Conservation (phyloP, 257 asterid species). For the Prunella vulgaris region DNA sequence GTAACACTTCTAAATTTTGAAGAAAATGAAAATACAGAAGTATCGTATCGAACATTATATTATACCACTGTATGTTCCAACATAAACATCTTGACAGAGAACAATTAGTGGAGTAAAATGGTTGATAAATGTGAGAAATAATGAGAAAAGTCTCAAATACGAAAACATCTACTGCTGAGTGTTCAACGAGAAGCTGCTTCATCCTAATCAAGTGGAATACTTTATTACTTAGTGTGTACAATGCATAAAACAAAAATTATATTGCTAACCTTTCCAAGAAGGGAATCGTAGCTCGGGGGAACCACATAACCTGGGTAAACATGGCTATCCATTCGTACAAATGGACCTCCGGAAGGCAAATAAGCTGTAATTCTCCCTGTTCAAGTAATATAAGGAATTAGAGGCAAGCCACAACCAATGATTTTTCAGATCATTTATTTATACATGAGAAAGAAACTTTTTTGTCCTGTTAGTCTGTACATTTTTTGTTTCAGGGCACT, state of each 20-base stretch:
- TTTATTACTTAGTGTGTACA: too few relatives aligned
- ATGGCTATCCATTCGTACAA: conserved; percentile 99
- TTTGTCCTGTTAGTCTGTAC: too few relatives aligned
- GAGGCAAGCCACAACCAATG: background rate
- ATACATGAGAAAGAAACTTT: too few relatives aligned
- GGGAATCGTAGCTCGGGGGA: conserved; percentile 98
- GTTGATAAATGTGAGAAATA: background rate
- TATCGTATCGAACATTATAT: conserved; percentile 1
- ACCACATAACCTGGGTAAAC: conserved; percentile 96
- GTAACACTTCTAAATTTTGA: background rate
- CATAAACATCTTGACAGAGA: background rate
- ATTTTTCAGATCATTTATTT: background rate
- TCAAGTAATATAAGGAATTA: conserved; percentile 23
- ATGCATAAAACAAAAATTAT: background rate
- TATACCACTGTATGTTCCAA: background rate
- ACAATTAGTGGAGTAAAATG: background rate
- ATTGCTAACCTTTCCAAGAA: conserved; percentile 79
- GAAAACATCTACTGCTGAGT: background rate
- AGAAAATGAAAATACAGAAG: conserved; percentile 14
- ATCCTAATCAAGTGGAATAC: background rate
- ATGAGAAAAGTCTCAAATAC: background rate
- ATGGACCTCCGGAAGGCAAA: conserved; percentile 98
- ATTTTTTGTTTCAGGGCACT: too few relatives aligned
- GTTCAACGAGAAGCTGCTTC: background rate
- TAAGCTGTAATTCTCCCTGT: conserved; percentile 94